phyloP scores from a whole-genome alignment of 78 protist species.

The Andalucia godoyi region DNA sequence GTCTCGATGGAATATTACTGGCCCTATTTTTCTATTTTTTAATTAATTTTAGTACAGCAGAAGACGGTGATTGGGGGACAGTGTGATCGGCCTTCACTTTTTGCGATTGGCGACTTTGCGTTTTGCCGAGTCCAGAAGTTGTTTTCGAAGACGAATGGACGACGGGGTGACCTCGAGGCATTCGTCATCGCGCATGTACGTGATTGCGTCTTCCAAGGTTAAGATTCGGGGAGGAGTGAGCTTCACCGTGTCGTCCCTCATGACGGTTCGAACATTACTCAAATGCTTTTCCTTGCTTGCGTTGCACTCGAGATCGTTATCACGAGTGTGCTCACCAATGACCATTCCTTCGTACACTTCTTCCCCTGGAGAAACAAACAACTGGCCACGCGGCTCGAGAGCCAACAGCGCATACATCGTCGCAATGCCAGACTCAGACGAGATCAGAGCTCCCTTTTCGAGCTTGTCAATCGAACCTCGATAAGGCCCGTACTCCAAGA shows the following conservation, averaged over 20 bases:
- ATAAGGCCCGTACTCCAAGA: conserved; percentile 44
- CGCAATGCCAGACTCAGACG: conserved; percentile 48
- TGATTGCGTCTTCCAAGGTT: conserved; percentile 59
- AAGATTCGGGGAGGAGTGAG: conserved; percentile 36
- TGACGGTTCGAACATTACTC: conserved; percentile 53
- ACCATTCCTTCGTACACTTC: conserved; percentile 71
- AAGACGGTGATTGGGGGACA: too few relatives aligned
- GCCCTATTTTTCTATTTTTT: too few relatives aligned
- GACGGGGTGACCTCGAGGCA: conserved; percentile 63
- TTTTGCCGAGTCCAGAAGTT: conserved; percentile 19
- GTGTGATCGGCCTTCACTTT: too few relatives aligned
- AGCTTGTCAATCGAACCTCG: not conserved
- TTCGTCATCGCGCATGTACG: conserved; percentile 49
- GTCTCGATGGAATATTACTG: too few relatives aligned
- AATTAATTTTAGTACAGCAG: too few relatives aligned
- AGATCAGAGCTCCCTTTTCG: conserved; percentile 50
- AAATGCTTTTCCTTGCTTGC: conserved; percentile 55
- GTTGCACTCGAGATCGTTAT: conserved; percentile 55
- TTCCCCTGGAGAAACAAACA: conserved; percentile 51
- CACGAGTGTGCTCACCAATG: conserved; percentile 54
- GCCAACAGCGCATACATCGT: conserved; percentile 38
- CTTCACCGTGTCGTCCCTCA: conserved; percentile 42
- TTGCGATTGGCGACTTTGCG: conserved; percentile 25
- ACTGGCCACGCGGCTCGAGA: conserved; percentile 52
- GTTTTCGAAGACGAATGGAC: conserved; percentile 43